A percentile compares a stretch with the other conserved stretches of the same genome.
Evolutionary conservation across 2,329 filamentous ascomycete genomes (phyloP).

Genomic region (Penicillium freii): DNA sequence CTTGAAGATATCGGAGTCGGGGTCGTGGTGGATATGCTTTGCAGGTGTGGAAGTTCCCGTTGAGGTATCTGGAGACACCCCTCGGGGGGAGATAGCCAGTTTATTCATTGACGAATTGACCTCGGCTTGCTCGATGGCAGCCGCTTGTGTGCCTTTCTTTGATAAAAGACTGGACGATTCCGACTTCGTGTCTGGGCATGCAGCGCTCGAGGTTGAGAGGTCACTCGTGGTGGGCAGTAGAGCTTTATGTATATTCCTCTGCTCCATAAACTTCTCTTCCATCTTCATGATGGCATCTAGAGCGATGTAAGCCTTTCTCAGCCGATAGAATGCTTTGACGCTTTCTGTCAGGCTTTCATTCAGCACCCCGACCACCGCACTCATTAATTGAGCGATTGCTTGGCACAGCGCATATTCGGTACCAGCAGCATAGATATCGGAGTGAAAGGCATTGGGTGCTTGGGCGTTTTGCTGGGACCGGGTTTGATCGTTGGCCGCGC

Average conservation of each 20-base stretch:
- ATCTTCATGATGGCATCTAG: constrained; percentile 75
- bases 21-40: constrained; percentile 46
- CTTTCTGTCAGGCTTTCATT: constrained; percentile 92
- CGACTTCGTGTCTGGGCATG: constrained; percentile 7
- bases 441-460: constrained; percentile 52
- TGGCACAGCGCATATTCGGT: constrained; percentile 83
- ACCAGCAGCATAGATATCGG: constrained; percentile 72
- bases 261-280: constrained; percentile 60
- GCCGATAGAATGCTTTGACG: constrained; percentile 86
- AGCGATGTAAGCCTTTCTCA: constrained; percentile 82
- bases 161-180: constrained; percentile 16
- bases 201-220: constrained; percentile 13
- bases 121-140: constrained; percentile 15
- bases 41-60: constrained; percentile 24
- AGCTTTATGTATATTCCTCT: constrained; percentile 25
- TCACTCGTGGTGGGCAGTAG: constrained; percentile 15
- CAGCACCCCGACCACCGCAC: constrained; percentile 80
- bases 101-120: constrained; percentile 25
- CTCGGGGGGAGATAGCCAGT: constrained; percentile 22
- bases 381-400: constrained; percentile 84
- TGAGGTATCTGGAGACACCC: constrained; percentile 18
- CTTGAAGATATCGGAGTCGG: constrained; percentile 64
- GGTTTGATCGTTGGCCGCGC: constrained; percentile 72
- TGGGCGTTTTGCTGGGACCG: constrained; percentile 65
- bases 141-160: constrained; percentile 17